phyloP scores from a whole-genome alignment of 2,329 filamentous ascomycete species.

The Talaromyces sp. region DNA sequence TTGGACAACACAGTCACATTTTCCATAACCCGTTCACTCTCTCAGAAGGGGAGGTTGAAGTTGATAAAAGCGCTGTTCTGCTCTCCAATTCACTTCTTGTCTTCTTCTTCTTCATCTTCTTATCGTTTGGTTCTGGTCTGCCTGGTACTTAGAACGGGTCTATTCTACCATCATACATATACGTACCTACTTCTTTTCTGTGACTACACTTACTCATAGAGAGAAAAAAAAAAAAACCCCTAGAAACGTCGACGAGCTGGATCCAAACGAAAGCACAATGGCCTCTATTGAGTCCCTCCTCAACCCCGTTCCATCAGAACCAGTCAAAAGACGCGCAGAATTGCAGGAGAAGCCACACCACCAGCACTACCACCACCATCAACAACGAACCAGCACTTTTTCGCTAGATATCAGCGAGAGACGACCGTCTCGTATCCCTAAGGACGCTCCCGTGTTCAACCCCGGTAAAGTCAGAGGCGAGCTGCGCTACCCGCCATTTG shows the following conservation, averaged over 20 bases:
- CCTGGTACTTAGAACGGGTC: not conserved
- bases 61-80: not conserved
- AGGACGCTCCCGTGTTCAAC: conserved; percentile 59
- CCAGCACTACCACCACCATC: not conserved
- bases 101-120: not conserved
- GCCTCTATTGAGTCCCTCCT: conserved; percentile 12
- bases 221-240: not conserved
- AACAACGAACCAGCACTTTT: conserved; percentile 1
- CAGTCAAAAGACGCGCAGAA: not conserved
- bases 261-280: not conserved
- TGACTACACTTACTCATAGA: not conserved
- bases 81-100: not conserved
- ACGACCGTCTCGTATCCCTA: conserved; percentile 49
- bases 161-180: not conserved
- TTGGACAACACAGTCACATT: not conserved
- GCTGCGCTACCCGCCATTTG: conserved; percentile 69
- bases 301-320: conserved; percentile 4
- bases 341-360: not conserved
- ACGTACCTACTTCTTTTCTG: not conserved
- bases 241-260: not conserved
- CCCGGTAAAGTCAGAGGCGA: conserved; percentile 59
- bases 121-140: not conserved
- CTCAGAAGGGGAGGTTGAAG: not conserved
- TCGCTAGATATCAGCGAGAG: not conserved
- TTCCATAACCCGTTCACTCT: not conserved